These are phyloP conservation scores for Paramecium pentaurelia DNA, from an alignment of 73 alveolate species.

Conservation along the genomic window DNA sequence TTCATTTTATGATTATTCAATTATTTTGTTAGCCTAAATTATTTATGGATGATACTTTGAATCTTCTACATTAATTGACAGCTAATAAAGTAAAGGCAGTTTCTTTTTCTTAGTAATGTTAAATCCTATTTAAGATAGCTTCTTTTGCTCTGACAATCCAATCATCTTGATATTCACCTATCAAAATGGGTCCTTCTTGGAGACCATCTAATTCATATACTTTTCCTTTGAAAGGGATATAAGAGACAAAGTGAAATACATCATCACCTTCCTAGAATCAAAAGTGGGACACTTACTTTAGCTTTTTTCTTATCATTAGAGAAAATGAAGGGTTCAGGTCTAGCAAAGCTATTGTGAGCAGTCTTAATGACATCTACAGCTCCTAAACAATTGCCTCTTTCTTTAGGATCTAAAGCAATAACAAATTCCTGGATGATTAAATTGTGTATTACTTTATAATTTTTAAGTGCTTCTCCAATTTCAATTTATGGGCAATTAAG, in stretches of 20 bases:
- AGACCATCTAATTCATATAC: constrained; percentile 96
- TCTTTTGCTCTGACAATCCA: constrained; percentile 44
- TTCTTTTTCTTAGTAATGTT: constrained; percentile 23
- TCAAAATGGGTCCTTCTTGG: constrained; percentile 89
- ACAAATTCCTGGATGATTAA: constrained; percentile 58
- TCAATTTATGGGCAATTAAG: constrained; percentile 87
- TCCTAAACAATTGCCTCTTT: constrained; percentile 82
- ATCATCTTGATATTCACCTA: constrained; percentile 80
- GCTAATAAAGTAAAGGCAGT: constrained; percentile 38
- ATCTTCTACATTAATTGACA: constrained; percentile 33
- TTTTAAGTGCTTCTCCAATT: constrained; percentile 85
- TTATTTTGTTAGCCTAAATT: neutral
- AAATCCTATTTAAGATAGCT: constrained; percentile 40
- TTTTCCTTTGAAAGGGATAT: constrained; percentile 85
- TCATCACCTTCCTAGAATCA: constrained; percentile 84
- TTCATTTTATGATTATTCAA: neutral
- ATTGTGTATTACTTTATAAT: constrained; percentile 65
- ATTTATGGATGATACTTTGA: neutral
- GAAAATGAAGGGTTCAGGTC: constrained; percentile 92
- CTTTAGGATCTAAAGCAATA: constrained; percentile 75
- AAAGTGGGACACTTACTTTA: neutral
- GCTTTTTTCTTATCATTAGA: constrained; percentile 66
- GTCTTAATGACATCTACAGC: constrained; percentile 79
- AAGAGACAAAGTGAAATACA: constrained; percentile 91
- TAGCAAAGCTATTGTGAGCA: constrained; percentile 90